Evolutionary conservation across 495 filamentous ascomycete species (phyloP).

Genomic region (Schizothecium vesticola): DNA sequence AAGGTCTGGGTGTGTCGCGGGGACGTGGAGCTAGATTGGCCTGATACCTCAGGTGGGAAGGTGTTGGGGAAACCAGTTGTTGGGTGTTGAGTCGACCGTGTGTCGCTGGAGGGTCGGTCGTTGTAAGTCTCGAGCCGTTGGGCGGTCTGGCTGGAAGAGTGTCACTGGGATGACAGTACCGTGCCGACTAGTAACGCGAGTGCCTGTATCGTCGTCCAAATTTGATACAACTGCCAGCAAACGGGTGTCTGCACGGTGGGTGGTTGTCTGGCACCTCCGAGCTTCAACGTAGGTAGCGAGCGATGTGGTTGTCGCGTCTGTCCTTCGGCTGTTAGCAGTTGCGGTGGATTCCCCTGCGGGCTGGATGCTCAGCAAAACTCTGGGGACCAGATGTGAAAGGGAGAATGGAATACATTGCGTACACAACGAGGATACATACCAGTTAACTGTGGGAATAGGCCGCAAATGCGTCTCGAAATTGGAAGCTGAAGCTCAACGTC

Average conservation of each 20-base stretch:
- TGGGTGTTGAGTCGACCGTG: not conserved
- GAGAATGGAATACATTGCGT: not conserved
- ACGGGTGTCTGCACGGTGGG: not conserved
- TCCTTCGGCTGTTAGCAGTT: not conserved
- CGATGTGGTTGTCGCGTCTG: not conserved
- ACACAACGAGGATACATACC: not conserved
- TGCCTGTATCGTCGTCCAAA: not conserved
- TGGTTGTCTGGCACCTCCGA: not conserved
- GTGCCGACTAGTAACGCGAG: not conserved
- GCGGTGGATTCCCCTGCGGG: not conserved
- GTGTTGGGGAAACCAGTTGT: not conserved
- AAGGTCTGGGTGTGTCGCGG: not conserved
- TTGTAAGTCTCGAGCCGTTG: not conserved
- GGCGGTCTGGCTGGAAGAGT: not conserved
- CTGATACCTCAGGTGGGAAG: not conserved
- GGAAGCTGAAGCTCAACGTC: slow-evolving; percentile 8
- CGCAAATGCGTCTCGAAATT: not conserved
- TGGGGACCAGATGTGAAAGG: not conserved
- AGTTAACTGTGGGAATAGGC: not conserved
- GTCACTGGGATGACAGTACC: not conserved
- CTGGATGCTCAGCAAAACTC: not conserved
- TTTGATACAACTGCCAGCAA: not conserved
- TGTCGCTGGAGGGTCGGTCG: not conserved
- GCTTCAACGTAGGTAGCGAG: not conserved
- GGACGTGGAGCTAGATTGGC: not conserved